Percentiles rank a stretch among this genome's conserved stretches.
phyloP scores from a whole-genome alignment of 1,284 basidiomycete genomes.

The Thelephora terrestris region DNA sequence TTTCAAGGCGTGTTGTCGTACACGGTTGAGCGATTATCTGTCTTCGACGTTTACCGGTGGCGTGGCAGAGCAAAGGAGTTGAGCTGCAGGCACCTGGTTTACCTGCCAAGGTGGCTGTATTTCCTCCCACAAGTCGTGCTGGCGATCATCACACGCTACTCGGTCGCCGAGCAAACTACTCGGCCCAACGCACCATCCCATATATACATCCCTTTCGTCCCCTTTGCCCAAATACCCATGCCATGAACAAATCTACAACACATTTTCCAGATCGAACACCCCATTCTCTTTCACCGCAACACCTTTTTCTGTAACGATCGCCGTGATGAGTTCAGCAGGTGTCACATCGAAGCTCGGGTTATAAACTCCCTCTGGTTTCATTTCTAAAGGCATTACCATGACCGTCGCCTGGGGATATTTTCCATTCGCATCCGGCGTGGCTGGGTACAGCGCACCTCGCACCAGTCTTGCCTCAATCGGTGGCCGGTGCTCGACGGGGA shows the following conservation, averaged over 20 bases:
- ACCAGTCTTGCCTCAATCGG: slow-evolving; percentile 80
- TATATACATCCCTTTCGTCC: too few species aligned
- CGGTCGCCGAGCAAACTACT: too few species aligned
- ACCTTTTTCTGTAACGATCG: slow-evolving; percentile 87
- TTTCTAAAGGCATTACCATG: slow-evolving; percentile 61
- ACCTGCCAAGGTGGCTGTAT: too few species aligned
- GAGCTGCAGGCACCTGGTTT: too few species aligned
- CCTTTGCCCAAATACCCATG: neutral
- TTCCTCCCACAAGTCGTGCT: too few species aligned
- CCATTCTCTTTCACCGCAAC: slow-evolving; percentile 58
- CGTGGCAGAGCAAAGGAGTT: too few species aligned
- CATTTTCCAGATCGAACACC: slow-evolving; percentile 42
- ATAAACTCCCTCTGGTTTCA: slow-evolving; percentile 51
- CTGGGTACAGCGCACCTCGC: slow-evolving; percentile 62
- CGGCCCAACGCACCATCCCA: too few species aligned
- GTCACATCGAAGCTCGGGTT: slow-evolving; percentile 95
- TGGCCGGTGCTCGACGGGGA: slow-evolving; percentile 87
- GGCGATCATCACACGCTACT: too few species aligned
- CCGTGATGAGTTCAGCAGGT: slow-evolving; percentile 71
- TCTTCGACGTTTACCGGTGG: too few species aligned
- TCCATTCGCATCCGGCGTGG: slow-evolving; percentile 28
- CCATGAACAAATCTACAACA: slow-evolving; percentile 28
- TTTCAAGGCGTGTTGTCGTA: too few species aligned
- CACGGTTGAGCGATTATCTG: too few species aligned
- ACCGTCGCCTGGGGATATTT: slow-evolving; percentile 52